These are phyloP conservation scores for Globisporangium splendens DNA, from an alignment of 352 stramenopile species.

Conservation along the genomic window DNA sequence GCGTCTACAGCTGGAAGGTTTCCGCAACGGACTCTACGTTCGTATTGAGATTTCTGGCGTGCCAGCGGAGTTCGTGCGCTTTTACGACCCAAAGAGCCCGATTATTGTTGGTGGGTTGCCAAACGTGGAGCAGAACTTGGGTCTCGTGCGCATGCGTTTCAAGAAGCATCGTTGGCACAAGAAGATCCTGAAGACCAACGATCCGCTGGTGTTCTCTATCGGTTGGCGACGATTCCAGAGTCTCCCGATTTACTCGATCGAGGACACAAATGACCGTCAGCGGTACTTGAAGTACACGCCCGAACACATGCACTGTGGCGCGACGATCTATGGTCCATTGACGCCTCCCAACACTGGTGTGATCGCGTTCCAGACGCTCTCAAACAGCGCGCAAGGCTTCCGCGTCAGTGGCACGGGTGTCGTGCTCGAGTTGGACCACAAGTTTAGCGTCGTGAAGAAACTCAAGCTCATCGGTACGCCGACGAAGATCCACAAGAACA, in stretches of 20 bases:
- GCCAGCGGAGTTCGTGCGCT: slow-evolving; percentile 93
- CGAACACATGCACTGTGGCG: slow-evolving; percentile 99
- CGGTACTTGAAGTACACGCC: slow-evolving; percentile 99
- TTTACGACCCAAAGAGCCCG: slow-evolving; percentile 89
- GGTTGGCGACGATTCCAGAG: slow-evolving; percentile 99
- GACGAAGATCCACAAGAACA: slow-evolving; percentile 99
- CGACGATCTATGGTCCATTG: slow-evolving; percentile 96
- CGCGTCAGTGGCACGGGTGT: slow-evolving; percentile 97
- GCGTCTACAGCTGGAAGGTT: slow-evolving; percentile 92
- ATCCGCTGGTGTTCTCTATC: slow-evolving; percentile 98
- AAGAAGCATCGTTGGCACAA: slow-evolving; percentile 99
- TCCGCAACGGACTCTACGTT: slow-evolving; percentile 96
- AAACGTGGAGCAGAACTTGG: slow-evolving; percentile 94
- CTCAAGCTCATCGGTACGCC: slow-evolving; percentile 99
- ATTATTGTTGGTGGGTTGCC: slow-evolving; percentile 94
- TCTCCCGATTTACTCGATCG: slow-evolving; percentile 97
- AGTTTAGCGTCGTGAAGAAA: slow-evolving; percentile 99
- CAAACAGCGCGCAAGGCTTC: slow-evolving; percentile 91
- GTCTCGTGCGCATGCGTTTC: slow-evolving; percentile 94
- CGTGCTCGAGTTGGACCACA: slow-evolving; percentile 96
- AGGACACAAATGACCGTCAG: slow-evolving; percentile 97
- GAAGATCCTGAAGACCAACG: slow-evolving; percentile 98
- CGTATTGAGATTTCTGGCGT: slow-evolving; percentile 95
- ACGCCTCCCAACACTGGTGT: slow-evolving; percentile 97
- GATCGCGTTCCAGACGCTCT: slow-evolving; percentile 95